Evolutionary conservation across 805 yeast genomes (phyloP), one percentile per base, ranked within the genome.

Genomic region (Pichia ethanolica): DNA sequence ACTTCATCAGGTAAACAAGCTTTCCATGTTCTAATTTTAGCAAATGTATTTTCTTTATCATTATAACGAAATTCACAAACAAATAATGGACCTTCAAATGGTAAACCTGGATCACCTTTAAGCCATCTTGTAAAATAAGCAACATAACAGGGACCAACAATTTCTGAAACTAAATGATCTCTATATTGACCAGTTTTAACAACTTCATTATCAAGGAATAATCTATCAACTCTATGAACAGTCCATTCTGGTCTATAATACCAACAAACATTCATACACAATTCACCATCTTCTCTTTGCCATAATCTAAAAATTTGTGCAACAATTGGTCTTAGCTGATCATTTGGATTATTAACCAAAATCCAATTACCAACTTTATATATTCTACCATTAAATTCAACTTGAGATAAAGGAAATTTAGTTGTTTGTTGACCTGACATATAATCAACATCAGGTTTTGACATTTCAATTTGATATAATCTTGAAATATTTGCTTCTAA

Each of bases 1-100:
- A 91, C 86, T 66, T 91, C 98, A 67, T 93, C 98, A 0, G 99
- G 99, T 56, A 93, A 75, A 72, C 98, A 93, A 7, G 97, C 97
- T 67, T 89, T 91, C 99, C 99, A 93, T 3, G 99, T 91, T 62
- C 98, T 79, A 60, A 93, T 93, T 63, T 91, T 86, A 68, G 91
- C 93, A 74, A 93, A 93, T 32, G 83, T 83, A 65, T 88, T 87
- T 59, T 88, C 96, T 48, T 79, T 75, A 64, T 91, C 97, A 63
- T 91, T 91, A 69, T 90, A 93, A 61, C 99, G 82, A 65, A 81
- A 87, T 67, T 93, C 99, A 71, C 98, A 93, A 57, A 93, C 83
- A 67, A 89, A 93, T 63, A 95, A 77, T 6, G 93, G 91, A 5
- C 88, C 85, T 47, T 88, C 91, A 49, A 74, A 74, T 25, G 87